Percentiles rank a stretch among this genome's conserved stretches.
Conservation (phyloP, 306 rosid genomes). For the Lathyrus aphaca region DNA sequence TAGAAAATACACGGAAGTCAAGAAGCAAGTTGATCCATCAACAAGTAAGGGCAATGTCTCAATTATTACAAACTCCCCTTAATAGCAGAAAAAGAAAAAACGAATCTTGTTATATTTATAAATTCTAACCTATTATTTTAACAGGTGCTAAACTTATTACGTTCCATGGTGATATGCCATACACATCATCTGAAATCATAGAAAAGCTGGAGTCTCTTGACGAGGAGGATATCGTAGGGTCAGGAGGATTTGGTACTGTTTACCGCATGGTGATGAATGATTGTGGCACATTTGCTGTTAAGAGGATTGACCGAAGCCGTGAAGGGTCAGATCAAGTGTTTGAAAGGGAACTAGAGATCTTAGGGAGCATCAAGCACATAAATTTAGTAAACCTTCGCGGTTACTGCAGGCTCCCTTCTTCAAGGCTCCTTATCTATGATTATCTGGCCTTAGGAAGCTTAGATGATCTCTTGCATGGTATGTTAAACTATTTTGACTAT, state of each 20-base stretch:
- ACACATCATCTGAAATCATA: constrained; percentile 80
- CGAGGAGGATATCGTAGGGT: constrained; percentile 77
- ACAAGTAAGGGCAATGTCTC: constrained; percentile 53
- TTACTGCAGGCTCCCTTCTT: constrained; percentile 89
- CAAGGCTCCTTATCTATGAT: constrained; percentile 90
- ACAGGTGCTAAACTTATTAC: constrained; percentile 90
- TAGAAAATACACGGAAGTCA: constrained; percentile 70
- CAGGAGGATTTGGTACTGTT: constrained; percentile 93
- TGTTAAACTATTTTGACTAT: neutral
- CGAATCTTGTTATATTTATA: neutral
- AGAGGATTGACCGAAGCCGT: constrained; percentile 73
- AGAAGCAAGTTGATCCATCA: constrained; percentile 70
- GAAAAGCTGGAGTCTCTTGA: constrained; percentile 89
- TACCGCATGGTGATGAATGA: constrained; percentile 96
- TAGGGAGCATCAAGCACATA: constrained; percentile 91
- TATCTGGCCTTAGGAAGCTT: constrained; percentile 82
- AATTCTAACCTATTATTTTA: constrained; percentile 28
- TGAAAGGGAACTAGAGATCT: constrained; percentile 88
- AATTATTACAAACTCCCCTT: constrained; percentile 22
- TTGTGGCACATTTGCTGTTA: constrained; percentile 86
- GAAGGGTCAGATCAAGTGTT: constrained; percentile 86
- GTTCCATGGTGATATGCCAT: constrained; percentile 89
- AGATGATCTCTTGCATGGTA: constrained; percentile 92
- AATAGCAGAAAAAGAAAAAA: neutral
- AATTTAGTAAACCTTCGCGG: constrained; percentile 88